These are phyloP conservation scores for Candida easanensis DNA, from an alignment of 805 yeast genomes.

Conservation along the genomic window DNA sequence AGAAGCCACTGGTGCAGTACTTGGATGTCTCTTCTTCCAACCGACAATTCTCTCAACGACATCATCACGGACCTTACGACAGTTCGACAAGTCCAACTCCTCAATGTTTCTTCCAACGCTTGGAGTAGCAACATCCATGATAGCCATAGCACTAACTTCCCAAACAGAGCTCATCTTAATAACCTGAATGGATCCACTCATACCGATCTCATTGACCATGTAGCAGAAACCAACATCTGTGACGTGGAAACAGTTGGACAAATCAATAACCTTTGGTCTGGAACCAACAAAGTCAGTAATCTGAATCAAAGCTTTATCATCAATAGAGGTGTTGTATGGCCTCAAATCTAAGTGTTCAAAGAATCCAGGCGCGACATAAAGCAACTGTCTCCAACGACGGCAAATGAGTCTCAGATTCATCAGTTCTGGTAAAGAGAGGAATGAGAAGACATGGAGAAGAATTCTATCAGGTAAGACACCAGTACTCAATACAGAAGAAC, in stretches of 20 bases:
- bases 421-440: conserved; percentile 52
- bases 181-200: conserved; percentile 52
- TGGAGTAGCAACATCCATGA: conserved; percentile 71
- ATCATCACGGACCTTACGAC: conserved; percentile 69
- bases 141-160: conserved; percentile 80
- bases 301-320: conserved; percentile 53
- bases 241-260: conserved; percentile 73
- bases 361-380: conserved; percentile 54
- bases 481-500: conserved; percentile 54
- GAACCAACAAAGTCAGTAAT: conserved; percentile 72
- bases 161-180: conserved; percentile 67
- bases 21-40: conserved; percentile 31
- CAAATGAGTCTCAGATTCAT: conserved; percentile 60
- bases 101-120: conserved; percentile 57
- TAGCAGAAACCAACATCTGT: conserved; percentile 74
- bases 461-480: conserved; percentile 64
- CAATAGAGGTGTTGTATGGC: conserved; percentile 58
- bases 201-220: conserved; percentile 68
- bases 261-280: conserved; percentile 56
- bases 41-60: conserved; percentile 71
- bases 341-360: conserved; percentile 53
- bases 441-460: conserved; percentile 50
- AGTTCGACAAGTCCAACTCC: conserved; percentile 66
- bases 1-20: neutral
- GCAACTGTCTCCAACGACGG: conserved; percentile 64